Percentiles rank a stretch among this genome's conserved stretches.
Evolutionary conservation across 345 rosid genomes (phyloP).

Genomic region (Limnanthes douglasii): DNA sequence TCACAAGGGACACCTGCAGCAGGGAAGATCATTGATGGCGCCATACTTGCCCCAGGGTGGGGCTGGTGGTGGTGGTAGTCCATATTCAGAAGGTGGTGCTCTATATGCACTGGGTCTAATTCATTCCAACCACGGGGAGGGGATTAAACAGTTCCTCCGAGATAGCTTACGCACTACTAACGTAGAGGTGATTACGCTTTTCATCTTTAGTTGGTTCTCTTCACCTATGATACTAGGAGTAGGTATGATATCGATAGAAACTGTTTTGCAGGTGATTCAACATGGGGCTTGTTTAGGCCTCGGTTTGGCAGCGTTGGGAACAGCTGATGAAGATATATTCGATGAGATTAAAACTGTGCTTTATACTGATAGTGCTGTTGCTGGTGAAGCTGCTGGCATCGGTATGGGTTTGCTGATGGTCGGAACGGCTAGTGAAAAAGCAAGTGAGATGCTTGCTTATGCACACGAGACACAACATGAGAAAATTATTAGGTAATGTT

Average conservation of each 20-base stretch:
- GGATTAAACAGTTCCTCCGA: constrained; percentile 89
- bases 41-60: constrained; percentile 99
- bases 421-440: constrained; percentile 96
- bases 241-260: no score
- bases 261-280: constrained; percentile 97
- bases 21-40: constrained; percentile 95
- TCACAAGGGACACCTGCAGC: constrained; percentile 93
- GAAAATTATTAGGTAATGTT: constrained; percentile 79
- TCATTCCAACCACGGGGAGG: constrained; percentile 99
- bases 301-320: constrained; percentile 96
- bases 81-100: constrained; percentile 98
- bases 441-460: constrained; percentile 95
- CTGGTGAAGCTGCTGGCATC: constrained; percentile 99
- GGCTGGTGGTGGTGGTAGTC: constrained; percentile 93
- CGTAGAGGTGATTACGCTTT: constrained; percentile 54
- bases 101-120: constrained; percentile 95
- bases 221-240: no score
- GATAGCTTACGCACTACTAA: constrained; percentile 79
- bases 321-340: constrained; percentile 92
- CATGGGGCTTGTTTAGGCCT: constrained; percentile 99
- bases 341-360: constrained; percentile 83
- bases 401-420: constrained; percentile 99
- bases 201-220: constrained; percentile 1
- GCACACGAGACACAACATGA: constrained; percentile 99
- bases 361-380: constrained; percentile 91